A percentile compares a stretch with the other conserved stretches of the same genome.
Conservation (phyloP, 371 early-diverging fungal genomes). For the Gilbertella persicaria region DNA sequence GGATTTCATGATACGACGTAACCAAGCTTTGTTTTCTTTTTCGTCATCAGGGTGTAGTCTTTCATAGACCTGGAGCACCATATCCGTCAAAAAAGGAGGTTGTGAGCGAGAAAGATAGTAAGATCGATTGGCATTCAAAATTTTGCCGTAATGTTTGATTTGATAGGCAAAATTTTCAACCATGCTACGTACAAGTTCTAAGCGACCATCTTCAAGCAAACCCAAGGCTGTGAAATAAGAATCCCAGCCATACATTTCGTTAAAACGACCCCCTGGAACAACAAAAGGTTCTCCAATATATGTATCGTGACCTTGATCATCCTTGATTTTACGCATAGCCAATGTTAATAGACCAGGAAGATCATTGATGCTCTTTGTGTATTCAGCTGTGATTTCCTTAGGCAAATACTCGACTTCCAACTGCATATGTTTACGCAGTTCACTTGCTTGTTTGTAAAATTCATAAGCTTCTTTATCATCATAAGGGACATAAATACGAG, state of each 20-base stretch:
- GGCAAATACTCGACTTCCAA: slow-evolving; percentile 83
- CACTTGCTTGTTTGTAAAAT: slow-evolving; percentile 71
- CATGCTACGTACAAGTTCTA: slow-evolving; percentile 85
- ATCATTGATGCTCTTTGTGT: slow-evolving; percentile 82
- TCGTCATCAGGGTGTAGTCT: slow-evolving; percentile 44
- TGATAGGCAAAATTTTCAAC: slow-evolving; percentile 91
- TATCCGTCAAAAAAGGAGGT: slow-evolving; percentile 94
- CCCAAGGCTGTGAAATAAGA: slow-evolving; percentile 90
- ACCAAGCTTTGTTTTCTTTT: slow-evolving; percentile 66
- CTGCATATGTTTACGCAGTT: slow-evolving; percentile 60
- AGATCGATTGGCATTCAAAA: slow-evolving; percentile 92
- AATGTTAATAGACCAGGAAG: slow-evolving; percentile 84
- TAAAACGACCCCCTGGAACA: slow-evolving; percentile 96
- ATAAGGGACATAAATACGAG: slow-evolving; percentile 84
- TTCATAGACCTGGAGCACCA: slow-evolving; percentile 76
- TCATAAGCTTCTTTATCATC: slow-evolving; percentile 69
- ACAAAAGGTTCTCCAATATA: slow-evolving; percentile 83
- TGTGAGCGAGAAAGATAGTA: slow-evolving; percentile 95
- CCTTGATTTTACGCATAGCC: slow-evolving; percentile 59
- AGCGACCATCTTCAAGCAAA: slow-evolving; percentile 72
- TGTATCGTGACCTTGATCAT: slow-evolving; percentile 45
- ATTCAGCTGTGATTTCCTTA: slow-evolving; percentile 77
- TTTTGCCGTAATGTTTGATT: slow-evolving; percentile 93
- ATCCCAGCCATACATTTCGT: slow-evolving; percentile 98
- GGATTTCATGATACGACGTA: slow-evolving; percentile 66